Evolutionary conservation across 495 filamentous ascomycete species (phyloP).

Genomic region (Hypomontagnella monticulosa): DNA sequence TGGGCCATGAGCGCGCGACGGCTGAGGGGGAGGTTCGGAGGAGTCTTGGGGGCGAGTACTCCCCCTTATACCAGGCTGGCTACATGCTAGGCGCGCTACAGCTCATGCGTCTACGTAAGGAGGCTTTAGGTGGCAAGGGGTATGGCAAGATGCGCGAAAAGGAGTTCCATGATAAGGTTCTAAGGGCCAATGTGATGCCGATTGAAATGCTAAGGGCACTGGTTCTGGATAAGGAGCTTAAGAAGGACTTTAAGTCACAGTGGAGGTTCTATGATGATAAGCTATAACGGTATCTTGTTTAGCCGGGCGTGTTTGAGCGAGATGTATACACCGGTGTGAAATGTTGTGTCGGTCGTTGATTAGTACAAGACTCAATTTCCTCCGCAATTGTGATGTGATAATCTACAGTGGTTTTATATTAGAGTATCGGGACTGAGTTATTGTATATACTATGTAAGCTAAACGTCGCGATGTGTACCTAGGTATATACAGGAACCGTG

Average conservation of each 20-base stretch:
- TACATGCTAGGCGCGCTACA: conserved; percentile 65
- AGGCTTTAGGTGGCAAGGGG: conserved; percentile 35
- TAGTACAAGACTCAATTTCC: not conserved
- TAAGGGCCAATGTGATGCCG: conserved; percentile 59
- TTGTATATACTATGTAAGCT: no score
- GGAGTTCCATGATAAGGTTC: conserved; percentile 59
- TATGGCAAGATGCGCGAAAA: conserved; percentile 51
- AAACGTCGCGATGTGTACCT: no score
- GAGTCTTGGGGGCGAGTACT: conserved; percentile 57
- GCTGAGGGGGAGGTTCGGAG: conserved; percentile 65
- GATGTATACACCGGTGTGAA: not conserved
- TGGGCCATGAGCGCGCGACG: conserved; percentile 64
- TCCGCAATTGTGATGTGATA: no score
- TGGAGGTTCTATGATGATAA: conserved; percentile 47
- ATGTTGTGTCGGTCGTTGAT: not conserved
- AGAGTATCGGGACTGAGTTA: no score
- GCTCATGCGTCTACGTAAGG: conserved; percentile 53
- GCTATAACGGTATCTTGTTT: conserved; percentile 7
- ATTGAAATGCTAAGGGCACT: conserved; percentile 61
- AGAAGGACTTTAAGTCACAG: conserved; percentile 43
- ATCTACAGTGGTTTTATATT: no score
- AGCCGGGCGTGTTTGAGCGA: not conserved
- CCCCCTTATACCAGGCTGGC: conserved; percentile 62
- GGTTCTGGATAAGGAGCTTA: conserved; percentile 48
- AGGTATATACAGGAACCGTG: no score